Base-by-base conservation (phyloP, 1,139 yeast species). In the Saccharomyces hybrid region DNA sequence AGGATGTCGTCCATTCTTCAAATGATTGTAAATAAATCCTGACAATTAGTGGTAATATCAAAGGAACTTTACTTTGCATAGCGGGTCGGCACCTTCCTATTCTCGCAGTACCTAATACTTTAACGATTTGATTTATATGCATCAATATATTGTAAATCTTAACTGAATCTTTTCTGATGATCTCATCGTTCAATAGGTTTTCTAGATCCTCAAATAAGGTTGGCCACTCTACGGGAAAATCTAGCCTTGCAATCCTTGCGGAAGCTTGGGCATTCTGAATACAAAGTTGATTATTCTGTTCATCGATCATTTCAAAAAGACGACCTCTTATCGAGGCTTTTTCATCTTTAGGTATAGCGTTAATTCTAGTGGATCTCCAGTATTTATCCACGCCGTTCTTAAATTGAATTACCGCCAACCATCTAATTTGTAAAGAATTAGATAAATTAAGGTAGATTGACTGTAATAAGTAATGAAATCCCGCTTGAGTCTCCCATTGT, bases 191-290 rank as follows among this genome's bases (percentile, higher is more conserved):
- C 50, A 88, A 73, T 31, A 83, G 73, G 2, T 66, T 65, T 20
- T 80, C 79, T 1, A 90, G 62, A 13, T 83, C 83, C 55, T 86
- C 90, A 64, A 91, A 86, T 30, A 90, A 68, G 1, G 77, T 72
- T 0, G 95, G 90, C 98, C 98, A 93, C 50, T 86, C 91, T 7
- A 74, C 70, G 0, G 98, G 98, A 68, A 87, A 93, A 64, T 93
- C 99, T 54, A 83, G 77, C 52, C 97, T 74, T 28, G 88, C 86
- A 47, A 93, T 86, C 58, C 84, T 77, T 1, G 96, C 84, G 4
- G 87, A 75, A 0, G 95, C 84, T 59, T 88, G 86, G 1, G 98
- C 95, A 67, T 88, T 86, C 71, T 93, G 98, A 30, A 86, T 77
- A 48, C 85, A 74, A 57, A 89, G 75, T 63, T 84, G 93, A 58